Evolutionary conservation across 2,329 filamentous ascomycete species (phyloP), one percentile per base, ranked within the genome.

Genomic region (Alternaria brassicae): DNA sequence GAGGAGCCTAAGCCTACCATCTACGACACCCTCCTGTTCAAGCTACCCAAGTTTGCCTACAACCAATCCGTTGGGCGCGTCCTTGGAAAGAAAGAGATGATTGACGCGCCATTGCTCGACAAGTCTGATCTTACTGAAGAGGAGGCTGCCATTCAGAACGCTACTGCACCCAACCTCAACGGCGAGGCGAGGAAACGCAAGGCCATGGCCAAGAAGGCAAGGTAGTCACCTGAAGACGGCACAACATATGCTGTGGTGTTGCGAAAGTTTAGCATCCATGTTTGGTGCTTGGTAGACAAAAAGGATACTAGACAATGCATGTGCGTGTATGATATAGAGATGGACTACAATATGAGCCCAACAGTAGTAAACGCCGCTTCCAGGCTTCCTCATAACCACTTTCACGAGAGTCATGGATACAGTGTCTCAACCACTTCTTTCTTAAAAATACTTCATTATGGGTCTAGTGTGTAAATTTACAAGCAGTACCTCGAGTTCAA

Each of bases 1-100:
- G 92, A 97, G 77, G 89, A 99, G 60, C 83, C 85, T 42, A 82
- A 84, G 66, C 95, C 95, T 1, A 91, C 89, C 3, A 81, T 97
- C 77, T 86, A 81, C 63, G 91, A 98, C 74, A 99, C 95, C 0
- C 88, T 93, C 60, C 84, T 98, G 42, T 86, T 91, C 78, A 89
- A 90, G 53, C 81, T 96, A 5, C 95, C 95, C 1, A 74, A 89
- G 54, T 96, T 89, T 86, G 75, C 87, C 56, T 95, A 90, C 81
- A 83, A 79, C 69, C 75, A 79, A 58, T 77, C 79, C 37, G 65
- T 81, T 36, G 81, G 82, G 53, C 79, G 79, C 36, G 49, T 81
- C 27, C 67, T 82, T 17, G 74, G 77, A 55, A 78, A 78, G 62
- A 77, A 76, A 52, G 63, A 69, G 17, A 64, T 76, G n/a, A 44